Evolutionary conservation across 2,329 filamentous ascomycete genomes (phyloP), one percentile per base, ranked within the genome.

Genomic region (Sarocladiaceae sp.): DNA sequence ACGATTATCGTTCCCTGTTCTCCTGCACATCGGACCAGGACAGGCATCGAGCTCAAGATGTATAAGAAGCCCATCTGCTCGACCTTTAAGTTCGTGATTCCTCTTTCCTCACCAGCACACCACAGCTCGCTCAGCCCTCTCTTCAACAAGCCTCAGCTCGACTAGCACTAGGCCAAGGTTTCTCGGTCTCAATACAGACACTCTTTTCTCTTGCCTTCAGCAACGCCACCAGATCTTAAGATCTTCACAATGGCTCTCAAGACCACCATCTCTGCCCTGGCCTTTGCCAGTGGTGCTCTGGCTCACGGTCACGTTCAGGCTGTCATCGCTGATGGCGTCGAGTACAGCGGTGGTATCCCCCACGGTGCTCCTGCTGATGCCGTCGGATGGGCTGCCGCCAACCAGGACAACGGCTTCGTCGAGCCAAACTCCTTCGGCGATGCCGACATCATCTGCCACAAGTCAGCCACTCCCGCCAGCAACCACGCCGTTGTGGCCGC

Each of bases 401-500:
- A 64, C 58, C 55, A 60, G 52, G 60, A 64, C 53, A 64, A 66
- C 47, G 67, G 69, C n/a, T 71, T 67, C 53, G 68, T 75, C 43
- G 63, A 62, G 16, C 73, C 73, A 23, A 62, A 58, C 37, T 52
- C 56, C 32, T 69, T 64, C 43, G 52, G 52, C 15, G 54, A 51
- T 4, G 45, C 57, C n/a, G 68, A 72, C 45, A 74, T 75, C 51
- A 66, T 69, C 53, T 75, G 72, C 57, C 68, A 73, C 57, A 64
- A 64, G 47, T 58, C 52, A 16, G 68, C 65, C 16, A 65, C 54
- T 12, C 63, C 68, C 20, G 69, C 63, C 9, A 47, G 58, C 31
- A 60, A 63, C 45, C 63, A 62, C 15, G 63, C 67, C 26, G 54
- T 54, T 3, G 73, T 83, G 29, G 65, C 69, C n/a, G 82, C 81